phyloP scores from a whole-genome alignment of 192 early-diverging fungal genomes.

The Podila horticola region DNA sequence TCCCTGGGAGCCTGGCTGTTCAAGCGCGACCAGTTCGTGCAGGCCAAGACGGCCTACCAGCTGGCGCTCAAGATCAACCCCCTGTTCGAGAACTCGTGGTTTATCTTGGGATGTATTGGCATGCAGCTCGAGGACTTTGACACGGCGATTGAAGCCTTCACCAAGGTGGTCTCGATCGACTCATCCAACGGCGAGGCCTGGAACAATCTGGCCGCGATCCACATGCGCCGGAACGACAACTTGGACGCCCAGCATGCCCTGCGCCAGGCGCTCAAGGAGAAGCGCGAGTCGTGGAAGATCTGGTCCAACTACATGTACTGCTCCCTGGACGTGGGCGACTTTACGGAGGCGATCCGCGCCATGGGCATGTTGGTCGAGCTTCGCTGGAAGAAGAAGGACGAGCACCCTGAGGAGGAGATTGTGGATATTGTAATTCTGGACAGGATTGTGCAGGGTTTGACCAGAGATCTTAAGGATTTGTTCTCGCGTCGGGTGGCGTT shows the following conservation, averaged over 20 bases:
- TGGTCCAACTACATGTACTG: slow-evolving; percentile 94
- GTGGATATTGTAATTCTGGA: slow-evolving; percentile 87
- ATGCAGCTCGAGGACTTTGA: slow-evolving; percentile 85
- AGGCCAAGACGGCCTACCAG: slow-evolving; percentile 79
- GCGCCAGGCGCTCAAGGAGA: slow-evolving; percentile 81
- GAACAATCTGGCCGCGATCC: slow-evolving; percentile 94
- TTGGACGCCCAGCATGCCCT: slow-evolving; percentile 84
- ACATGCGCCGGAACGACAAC: slow-evolving; percentile 75
- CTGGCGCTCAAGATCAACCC: slow-evolving; percentile 92
- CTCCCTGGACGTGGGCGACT: slow-evolving; percentile 80
- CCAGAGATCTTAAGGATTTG: slow-evolving; percentile 65
- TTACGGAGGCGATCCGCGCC: slow-evolving; percentile 85
- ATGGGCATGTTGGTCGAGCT: slow-evolving; percentile 85
- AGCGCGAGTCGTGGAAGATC: slow-evolving; percentile 88
- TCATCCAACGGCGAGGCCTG: slow-evolving; percentile 92
- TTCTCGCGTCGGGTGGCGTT: slow-evolving; percentile 58
- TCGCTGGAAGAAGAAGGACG: slow-evolving; percentile 73
- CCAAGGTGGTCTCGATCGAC: slow-evolving; percentile 77
- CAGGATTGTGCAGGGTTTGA: slow-evolving; percentile 74
- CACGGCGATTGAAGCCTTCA: slow-evolving; percentile 78
- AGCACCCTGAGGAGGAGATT: slow-evolving; percentile 70
- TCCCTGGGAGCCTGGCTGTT: slow-evolving; percentile 88
- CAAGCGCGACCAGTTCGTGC: slow-evolving; percentile 67
- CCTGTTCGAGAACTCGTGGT: slow-evolving; percentile 97
- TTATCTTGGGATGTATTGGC: slow-evolving; percentile 93